A percentile compares a stretch with the other conserved stretches of the same genome.
Conservation (phyloP, 2,329 filamentous ascomycete genomes). For the Verticillium nonalfalfae region DNA sequence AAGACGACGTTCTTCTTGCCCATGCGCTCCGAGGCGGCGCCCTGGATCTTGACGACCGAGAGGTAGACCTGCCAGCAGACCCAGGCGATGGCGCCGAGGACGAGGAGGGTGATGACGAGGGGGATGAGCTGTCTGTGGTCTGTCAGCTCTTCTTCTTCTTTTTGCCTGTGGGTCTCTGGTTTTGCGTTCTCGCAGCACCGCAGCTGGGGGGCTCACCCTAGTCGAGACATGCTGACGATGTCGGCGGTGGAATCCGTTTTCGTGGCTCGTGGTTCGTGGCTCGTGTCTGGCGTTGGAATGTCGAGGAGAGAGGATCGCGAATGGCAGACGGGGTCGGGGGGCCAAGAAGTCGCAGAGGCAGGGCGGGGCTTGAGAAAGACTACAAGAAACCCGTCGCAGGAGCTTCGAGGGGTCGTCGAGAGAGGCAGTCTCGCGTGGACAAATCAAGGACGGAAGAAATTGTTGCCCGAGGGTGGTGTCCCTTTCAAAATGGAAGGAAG, state of each 20-base stretch:
- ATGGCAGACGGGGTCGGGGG: too few relatives aligned
- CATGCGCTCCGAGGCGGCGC: conserved; percentile 62
- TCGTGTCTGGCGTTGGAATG: too few relatives aligned
- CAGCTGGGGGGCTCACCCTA: background rate
- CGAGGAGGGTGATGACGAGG: conserved; percentile 55
- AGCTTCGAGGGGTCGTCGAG: background rate
- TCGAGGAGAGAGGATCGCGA: too few relatives aligned
- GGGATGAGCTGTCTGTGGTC: conserved; percentile 54
- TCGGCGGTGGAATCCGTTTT: background rate
- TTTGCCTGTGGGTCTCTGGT: too few relatives aligned
- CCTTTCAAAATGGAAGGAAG: background rate
- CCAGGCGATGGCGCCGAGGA: conserved; percentile 53
- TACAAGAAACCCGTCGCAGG: too few relatives aligned
- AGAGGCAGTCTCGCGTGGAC: background rate
- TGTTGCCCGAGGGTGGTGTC: too few relatives aligned
- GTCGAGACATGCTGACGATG: background rate
- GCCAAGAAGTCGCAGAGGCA: too few relatives aligned
- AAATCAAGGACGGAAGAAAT: too few relatives aligned
- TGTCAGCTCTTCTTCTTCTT: background rate
- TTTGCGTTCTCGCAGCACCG: too few relatives aligned
- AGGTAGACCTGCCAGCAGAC: conserved; percentile 69
- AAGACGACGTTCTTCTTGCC: conserved; percentile 70
- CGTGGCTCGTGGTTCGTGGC: too few relatives aligned
- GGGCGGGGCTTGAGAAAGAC: too few relatives aligned
- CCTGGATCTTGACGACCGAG: conserved; percentile 58